Base-by-base conservation (phyloP, 768 basidiomycete genomes). In the Lactifluus subvellereus region DNA sequence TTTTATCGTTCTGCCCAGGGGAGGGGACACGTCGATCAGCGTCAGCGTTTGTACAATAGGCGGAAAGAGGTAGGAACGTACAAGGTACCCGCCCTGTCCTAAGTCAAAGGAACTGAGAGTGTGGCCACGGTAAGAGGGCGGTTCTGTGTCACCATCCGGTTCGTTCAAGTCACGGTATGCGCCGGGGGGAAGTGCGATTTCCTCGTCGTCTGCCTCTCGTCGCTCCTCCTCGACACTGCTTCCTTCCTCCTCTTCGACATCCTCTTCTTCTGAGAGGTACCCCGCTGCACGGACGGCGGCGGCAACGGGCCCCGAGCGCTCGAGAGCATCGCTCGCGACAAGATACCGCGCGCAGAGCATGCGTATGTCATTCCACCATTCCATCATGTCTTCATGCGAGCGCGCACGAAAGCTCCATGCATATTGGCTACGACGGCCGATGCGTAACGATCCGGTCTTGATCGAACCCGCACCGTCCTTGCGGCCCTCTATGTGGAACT, bases 281-380 rank as follows among this genome's bases (percentile, higher is more conserved):
- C 96, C 96, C 1, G 82, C 94, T 2, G 86, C 82, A 56, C 94
- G 78, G 18, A 99, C 97, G 30, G 94, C 96, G 14, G 92, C 91
- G 38, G 89, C 91, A 32, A 98, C 89, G 0, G 94, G 94, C 2
- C 96, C 97, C 43, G 86, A 86, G 49, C 97, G 80, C 76, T 97
- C 92, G 76, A 98, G 89, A 72, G 85, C 82, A 77, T 98, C 97
- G 67, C 88, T 91, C 38, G 94, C 94, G 45, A 98, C 92, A 57
- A 99, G 81, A 72, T 97, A 98, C 65, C 93, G 76, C 22, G 94
- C 93, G 69, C 94, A 95, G 45, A 96, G 77, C 92, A 95, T 94
- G 64, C 91, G 76, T 45, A 95, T 80, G 72, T 98, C 97, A 71
- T 98, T 98, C 97, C 97, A 99, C 92, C 97, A 97, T 77, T 99